Evolutionary conservation across 2,329 filamentous ascomycete species (phyloP).

Genomic region (Reticulascus tulasneorum): DNA sequence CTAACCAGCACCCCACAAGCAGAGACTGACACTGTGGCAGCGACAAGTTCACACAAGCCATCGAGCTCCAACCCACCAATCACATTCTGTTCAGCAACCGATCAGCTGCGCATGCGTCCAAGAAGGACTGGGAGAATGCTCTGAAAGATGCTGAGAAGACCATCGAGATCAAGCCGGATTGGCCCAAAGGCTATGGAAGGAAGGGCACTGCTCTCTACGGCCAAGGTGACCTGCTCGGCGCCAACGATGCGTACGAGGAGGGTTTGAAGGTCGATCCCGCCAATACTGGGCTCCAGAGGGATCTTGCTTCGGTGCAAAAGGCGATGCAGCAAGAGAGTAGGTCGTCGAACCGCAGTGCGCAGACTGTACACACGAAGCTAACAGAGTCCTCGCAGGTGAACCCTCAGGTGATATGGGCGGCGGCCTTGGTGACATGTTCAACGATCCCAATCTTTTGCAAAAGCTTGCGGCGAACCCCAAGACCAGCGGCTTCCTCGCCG

Average conservation of each 20-base stretch:
- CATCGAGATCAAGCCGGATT: conserved; percentile 92
- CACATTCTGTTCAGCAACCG: conserved; percentile 98
- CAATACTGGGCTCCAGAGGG: conserved; percentile 90
- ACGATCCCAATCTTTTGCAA: conserved; percentile 80
- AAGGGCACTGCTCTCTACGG: conserved; percentile 92
- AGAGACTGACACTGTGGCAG: conserved; percentile 41
- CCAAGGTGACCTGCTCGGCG: conserved; percentile 76
- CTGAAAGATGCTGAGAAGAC: conserved; percentile 90
- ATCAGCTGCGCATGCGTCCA: conserved; percentile 81
- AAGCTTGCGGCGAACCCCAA: conserved; percentile 95
- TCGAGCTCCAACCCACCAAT: conserved; percentile 80
- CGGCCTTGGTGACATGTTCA: conserved; percentile 90
- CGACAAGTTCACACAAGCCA: conserved; percentile 91
- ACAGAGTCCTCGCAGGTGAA: conserved; percentile 20
- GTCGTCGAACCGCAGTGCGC: too few species aligned
- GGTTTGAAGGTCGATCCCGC: conserved; percentile 89
- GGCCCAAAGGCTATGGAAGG: conserved; percentile 93
- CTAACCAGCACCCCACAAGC: too few species aligned
- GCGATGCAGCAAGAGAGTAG: conserved; percentile 79
- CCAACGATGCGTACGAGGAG: conserved; percentile 86
- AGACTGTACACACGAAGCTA: too few species aligned
- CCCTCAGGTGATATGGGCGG: conserved; percentile 60
- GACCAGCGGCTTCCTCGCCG: conserved; percentile 75
- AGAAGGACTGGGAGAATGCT: conserved; percentile 81
- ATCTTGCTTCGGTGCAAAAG: conserved; percentile 77